Evolutionary conservation across 805 yeast genomes (phyloP), one percentile per base, ranked within the genome.

Genomic region (Myxozyma vanderwaltii): DNA sequence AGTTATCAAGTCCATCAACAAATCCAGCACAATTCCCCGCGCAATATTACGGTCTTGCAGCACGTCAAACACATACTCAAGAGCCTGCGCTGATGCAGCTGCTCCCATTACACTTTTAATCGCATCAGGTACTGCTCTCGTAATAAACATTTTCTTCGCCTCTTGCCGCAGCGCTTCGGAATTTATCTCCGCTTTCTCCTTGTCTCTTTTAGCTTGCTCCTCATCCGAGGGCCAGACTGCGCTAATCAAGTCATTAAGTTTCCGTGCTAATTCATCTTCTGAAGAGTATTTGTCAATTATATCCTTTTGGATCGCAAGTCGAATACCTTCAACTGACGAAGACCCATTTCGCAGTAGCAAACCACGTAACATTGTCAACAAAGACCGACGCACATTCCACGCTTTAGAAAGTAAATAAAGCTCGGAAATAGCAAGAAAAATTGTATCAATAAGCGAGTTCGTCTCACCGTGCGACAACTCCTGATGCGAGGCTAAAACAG

Each of bases 61-160:
- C 46, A 57, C 63, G 43, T 66, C 67, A 61, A 66, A 66, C 43
- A 66, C 67, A 21, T 48, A 59, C 45, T 61, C 69, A 17, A 66
- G 51, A 12, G 69, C 69, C 41, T 63, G 68, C 36, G 67, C 58
- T 13, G 67, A 60, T 23, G 69, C 62, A 12, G 58, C 59, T 3
- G 64, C 58, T 4, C 69, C 69, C 61, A 66, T 56, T 6, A 66
- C 67, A 19, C 66, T 54, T 26, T 60, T 57, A 13, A 66, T 55
- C 45, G 61, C 57, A 40, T 66, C 69, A 17, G 69, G 69, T 2
- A 66, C 49, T 15, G 63, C 66, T 4, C 64, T 41, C 17, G 67
- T 43, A 13, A 61, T 51, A 50, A 66, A 65, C 60, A 66, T 54
- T 29, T 56, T 45, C 31, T 61, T 39, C 6, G 69, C 69, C 31